Evolutionary conservation across 352 stramenopile genomes (phyloP).

Genomic region (Phytophthora ohioensis): DNA sequence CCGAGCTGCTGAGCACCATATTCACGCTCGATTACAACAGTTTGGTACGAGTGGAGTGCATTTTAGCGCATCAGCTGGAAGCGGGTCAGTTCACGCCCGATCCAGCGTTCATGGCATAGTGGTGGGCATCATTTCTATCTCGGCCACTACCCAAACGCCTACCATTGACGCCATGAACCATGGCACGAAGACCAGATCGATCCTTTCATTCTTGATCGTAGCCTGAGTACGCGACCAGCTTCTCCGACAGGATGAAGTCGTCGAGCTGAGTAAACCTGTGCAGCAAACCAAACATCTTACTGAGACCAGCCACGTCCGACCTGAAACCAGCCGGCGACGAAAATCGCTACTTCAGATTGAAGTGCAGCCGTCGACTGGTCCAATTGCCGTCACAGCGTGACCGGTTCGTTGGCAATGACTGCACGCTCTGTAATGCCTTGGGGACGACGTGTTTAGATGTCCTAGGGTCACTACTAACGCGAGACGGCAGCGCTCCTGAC

Average conservation of each 20-base stretch:
- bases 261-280: background rate
- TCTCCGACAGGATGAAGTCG: background rate
- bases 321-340: background rate
- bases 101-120: conserved; percentile 4
- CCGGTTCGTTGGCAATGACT: no score
- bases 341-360: background rate
- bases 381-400: no score
- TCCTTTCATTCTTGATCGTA: no score
- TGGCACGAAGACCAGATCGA: no score
- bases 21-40: conserved; percentile 4
- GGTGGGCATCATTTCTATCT: conserved; percentile 22
- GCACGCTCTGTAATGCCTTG: no score
- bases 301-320: conserved; percentile 13
- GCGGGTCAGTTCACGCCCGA: conserved; percentile 25
- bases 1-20: conserved; percentile 13
- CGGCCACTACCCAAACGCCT: background rate
- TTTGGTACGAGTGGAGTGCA: conserved; percentile 17
- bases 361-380: background rate
- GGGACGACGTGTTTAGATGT: no score
- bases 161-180: no score
- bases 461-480: no score
- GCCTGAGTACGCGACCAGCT: background rate
- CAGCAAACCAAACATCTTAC: conserved; percentile 2
- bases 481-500: no score
- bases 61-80: conserved; percentile 37